Conservation (phyloP, 2,329 filamentous ascomycete genomes). For the Ceratocystis smalleyi region DNA sequence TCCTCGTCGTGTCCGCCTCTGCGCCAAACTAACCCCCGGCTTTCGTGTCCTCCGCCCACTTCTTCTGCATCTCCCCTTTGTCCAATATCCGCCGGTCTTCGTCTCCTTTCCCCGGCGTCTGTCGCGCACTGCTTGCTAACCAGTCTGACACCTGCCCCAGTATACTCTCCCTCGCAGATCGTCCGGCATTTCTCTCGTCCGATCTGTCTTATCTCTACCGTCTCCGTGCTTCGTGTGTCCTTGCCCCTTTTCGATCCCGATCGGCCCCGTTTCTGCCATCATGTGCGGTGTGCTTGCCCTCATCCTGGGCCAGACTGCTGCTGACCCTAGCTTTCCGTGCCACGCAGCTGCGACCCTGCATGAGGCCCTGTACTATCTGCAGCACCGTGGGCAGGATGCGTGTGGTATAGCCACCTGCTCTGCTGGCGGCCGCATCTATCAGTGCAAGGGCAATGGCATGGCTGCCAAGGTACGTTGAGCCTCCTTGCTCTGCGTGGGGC, state of each 20-base stretch:
- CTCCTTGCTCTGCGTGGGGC: background rate
- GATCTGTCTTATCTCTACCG: background rate
- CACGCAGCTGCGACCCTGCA: slow-evolving; percentile 49
- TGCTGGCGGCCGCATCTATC: slow-evolving; percentile 65
- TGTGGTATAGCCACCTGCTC: slow-evolving; percentile 61
- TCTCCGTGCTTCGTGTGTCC: background rate
- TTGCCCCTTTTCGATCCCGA: background rate
- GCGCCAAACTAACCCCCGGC: background rate
- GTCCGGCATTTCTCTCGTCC: background rate
- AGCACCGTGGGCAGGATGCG: slow-evolving; percentile 68
- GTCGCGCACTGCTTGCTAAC: slow-evolving; percentile 3
- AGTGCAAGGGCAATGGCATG: slow-evolving; percentile 84
- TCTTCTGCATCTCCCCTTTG: background rate
- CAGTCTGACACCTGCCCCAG: background rate
- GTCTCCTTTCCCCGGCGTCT: background rate
- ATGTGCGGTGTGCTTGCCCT: slow-evolving; percentile 51
- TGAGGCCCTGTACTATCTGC: slow-evolving; percentile 56
- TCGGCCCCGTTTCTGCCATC: slow-evolving; percentile 19
- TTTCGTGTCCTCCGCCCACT: background rate
- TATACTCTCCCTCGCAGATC: background rate
- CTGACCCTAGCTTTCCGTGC: slow-evolving; percentile 21
- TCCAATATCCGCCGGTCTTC: background rate
- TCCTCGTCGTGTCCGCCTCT: background rate
- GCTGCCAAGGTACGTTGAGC: slow-evolving; percentile 44
- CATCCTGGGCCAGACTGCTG: slow-evolving; percentile 40